Base-by-base conservation (phyloP, 768 basidiomycete genomes). In the Mycena alexandri region DNA sequence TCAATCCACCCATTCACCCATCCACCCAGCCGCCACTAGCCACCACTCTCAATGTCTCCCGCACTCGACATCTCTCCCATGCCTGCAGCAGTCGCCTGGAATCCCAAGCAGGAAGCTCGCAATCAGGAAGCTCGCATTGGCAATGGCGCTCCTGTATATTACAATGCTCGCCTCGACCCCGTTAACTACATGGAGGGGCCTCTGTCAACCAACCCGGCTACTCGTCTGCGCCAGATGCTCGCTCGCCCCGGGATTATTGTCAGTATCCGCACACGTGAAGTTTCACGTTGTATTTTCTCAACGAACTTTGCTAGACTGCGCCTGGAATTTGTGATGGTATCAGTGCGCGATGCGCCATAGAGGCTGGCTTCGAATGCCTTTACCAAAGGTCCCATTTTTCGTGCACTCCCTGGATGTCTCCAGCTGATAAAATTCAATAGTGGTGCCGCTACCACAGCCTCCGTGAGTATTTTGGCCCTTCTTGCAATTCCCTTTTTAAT, bases 401-500 rank as follows among this genome's bases (percentile, higher is more conserved):
- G 29, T 22, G 33, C 56, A 33, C 52, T 50, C 63, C 12, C 21
- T 42, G 33, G 17, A 51, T n/a, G n/a, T n/a, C 16, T 47, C 53
- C 22, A 46, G 60, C 48, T 68, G 4, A 67, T 55, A 33, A 16
- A 47, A 34, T 65, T 54, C 52, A 25, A 33, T 29, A 89, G 90
- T 71, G 92, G 92, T 56, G 91, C 92, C 55, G 91, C 91, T 16
- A 93, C 92, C 0, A 93, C 92, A 13, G 92, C 92, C 46, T 93
- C 92, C 1, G 86, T 57, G 12, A 51, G 66, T 52, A 19, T 25
- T 22, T 21, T 36, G 21, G 24, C 10, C n/a, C 12, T 11, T 9
- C 10, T n/a, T 17, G 6, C 13, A 14, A 19, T 10, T 14, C 8
- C 29, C 2, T 38, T 51, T 13, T 11, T n/a, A 6, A 2, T 1